Percentiles rank a stretch among this genome's conserved stretches.
These are phyloP conservation scores for Cladorrhinum sp. DNA, from an alignment of 2,329 filamentous ascomycete species.

Conservation along the genomic window DNA sequence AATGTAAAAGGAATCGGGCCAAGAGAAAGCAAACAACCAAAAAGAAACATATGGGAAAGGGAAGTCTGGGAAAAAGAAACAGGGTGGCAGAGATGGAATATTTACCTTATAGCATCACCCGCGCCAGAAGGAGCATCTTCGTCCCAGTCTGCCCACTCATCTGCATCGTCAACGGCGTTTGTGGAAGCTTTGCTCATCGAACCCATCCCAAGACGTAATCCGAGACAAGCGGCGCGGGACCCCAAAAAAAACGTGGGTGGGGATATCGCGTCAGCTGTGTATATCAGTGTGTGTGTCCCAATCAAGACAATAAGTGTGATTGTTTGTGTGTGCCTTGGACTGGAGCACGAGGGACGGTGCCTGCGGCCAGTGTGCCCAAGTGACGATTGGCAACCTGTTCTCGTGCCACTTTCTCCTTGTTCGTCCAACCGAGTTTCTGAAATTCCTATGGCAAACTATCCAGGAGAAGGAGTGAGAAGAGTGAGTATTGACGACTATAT, in stretches of 20 bases:
- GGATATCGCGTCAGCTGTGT: conserved; percentile 14
- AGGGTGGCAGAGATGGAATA: neutral
- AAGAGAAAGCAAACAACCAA: neutral
- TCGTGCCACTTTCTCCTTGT: neutral
- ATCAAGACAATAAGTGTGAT: neutral
- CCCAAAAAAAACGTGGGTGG: conserved; percentile 9
- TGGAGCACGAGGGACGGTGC: neutral
- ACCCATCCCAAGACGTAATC: conserved; percentile 18
- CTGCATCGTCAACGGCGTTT: neutral
- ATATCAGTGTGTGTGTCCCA: neutral
- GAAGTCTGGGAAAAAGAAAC: neutral
- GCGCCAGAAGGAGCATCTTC: neutral
- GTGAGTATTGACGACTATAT: neutral
- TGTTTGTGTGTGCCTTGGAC: neutral
- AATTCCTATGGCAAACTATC: neutral
- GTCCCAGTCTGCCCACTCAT: conserved; percentile 9
- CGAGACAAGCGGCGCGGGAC: conserved; percentile 12
- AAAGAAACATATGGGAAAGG: neutral
- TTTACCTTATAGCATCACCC: conserved; percentile 7
- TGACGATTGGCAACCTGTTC: neutral
- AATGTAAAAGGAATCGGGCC: too few relatives aligned
- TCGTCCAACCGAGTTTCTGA: neutral
- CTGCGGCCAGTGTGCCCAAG: neutral
- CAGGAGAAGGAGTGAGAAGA: neutral
- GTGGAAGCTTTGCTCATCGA: conserved; percentile 10